These are phyloP conservation scores for Gossypium thurberi DNA, from an alignment of 345 rosid species.

Conservation along the genomic window DNA sequence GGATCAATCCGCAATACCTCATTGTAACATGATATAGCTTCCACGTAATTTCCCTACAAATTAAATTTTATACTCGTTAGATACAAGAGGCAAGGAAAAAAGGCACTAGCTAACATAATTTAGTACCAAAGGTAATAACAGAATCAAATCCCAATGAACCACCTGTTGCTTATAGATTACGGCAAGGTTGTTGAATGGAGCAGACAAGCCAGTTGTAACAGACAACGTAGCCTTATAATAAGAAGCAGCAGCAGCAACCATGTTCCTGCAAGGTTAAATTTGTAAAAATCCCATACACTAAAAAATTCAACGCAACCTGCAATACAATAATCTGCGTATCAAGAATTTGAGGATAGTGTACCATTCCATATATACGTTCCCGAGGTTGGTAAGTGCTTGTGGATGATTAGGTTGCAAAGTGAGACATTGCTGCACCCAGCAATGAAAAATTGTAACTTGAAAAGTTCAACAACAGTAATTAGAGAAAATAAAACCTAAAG, in stretches of 20 bases:
- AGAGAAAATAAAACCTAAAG: not conserved
- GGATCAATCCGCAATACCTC: conserved; percentile 98
- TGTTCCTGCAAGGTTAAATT: conserved; percentile 53
- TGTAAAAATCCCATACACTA: not conserved
- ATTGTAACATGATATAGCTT: conserved; percentile 96
- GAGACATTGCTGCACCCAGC: conserved; percentile 80
- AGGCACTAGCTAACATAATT: not conserved
- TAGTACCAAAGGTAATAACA: not conserved
- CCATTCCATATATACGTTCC: conserved; percentile 99
- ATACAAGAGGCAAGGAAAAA: not conserved
- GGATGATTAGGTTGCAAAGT: conserved; percentile 85
- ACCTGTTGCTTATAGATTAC: conserved; percentile 98
- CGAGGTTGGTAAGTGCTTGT: conserved; percentile 97
- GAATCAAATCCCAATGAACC: conserved; percentile 2
- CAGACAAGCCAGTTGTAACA: conserved; percentile 93
- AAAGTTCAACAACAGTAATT: not conserved
- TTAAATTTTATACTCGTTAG: conserved; percentile 11
- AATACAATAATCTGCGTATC: not conserved
- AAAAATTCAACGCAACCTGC: not conserved
- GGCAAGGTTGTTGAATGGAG: conserved; percentile 96
- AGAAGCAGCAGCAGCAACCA: conserved; percentile 73
- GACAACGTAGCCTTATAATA: conserved; percentile 85
- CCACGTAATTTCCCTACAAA: conserved; percentile 73
- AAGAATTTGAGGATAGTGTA: conserved; percentile 21
- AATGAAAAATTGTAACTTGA: conserved; percentile 18